phyloP scores from a whole-genome alignment of 352 stramenopile genomes.

The Globisporangium echinulatum region DNA sequence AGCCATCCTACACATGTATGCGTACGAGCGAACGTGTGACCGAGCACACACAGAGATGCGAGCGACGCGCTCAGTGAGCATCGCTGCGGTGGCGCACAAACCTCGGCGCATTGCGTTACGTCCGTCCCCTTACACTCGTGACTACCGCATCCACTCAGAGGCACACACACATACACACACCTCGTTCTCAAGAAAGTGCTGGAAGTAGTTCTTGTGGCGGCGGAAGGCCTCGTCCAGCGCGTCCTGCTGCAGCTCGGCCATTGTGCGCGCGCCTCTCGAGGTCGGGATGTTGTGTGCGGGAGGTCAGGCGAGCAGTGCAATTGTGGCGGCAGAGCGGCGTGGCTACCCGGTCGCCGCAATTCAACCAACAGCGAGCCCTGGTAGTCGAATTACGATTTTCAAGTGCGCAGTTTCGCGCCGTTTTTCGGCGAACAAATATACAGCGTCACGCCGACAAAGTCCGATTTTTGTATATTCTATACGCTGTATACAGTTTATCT shows the following conservation, averaged over 20 bases:
- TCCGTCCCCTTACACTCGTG: too few relatives aligned
- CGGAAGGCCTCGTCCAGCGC: conserved; percentile 80
- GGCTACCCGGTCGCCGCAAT: neutral
- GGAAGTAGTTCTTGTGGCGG: conserved; percentile 87
- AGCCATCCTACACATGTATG: conserved; percentile 35
- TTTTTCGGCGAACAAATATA: neutral
- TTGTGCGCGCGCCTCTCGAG: neutral
- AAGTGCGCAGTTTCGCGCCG: neutral
- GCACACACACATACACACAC: conserved; percentile 24
- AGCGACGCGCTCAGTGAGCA: neutral
- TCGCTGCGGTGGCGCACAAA: too few relatives aligned
- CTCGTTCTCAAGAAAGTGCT: conserved; percentile 73
- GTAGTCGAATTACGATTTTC: neutral
- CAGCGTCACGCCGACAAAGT: too few relatives aligned
- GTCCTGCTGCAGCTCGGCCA: conserved; percentile 80
- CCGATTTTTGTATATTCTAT: too few relatives aligned
- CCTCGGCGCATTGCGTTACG: too few relatives aligned
- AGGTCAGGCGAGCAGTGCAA: too few relatives aligned
- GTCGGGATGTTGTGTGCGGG: neutral
- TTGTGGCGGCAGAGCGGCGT: neutral
- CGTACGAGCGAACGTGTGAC: neutral
- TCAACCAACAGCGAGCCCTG: neutral
- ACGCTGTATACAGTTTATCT: neutral
- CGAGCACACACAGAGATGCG: neutral
- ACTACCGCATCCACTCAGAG: too few relatives aligned